These are phyloP conservation scores for Lasiosphaeriaceae sp. DNA, from an alignment of 495 filamentous ascomycete species.

Conservation along the genomic window DNA sequence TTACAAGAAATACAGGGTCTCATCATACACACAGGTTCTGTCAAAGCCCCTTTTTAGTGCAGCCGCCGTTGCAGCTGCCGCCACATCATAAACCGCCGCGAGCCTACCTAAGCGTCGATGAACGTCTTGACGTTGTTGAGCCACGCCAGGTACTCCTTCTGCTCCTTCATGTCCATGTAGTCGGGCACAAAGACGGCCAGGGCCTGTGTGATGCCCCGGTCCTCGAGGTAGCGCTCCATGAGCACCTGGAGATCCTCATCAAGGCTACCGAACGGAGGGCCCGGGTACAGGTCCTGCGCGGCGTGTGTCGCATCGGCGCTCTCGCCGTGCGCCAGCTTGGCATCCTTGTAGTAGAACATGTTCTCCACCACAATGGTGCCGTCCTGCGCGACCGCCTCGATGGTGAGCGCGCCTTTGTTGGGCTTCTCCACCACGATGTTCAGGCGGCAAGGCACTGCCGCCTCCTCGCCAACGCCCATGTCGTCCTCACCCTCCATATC, in stretches of 20 bases:
- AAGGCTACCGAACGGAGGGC: conserved; percentile 88
- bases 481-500: conserved; percentile 42
- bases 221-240: conserved; percentile 90
- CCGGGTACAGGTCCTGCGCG: conserved; percentile 75
- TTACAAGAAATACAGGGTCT: not conserved
- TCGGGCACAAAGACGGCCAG: conserved; percentile 90
- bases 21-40: not conserved
- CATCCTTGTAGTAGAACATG: conserved; percentile 77
- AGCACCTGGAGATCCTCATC: conserved; percentile 93
- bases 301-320: conserved; percentile 43
- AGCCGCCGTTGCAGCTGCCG: not conserved
- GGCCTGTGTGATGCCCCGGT: conserved; percentile 83
- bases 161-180: conserved; percentile 98
- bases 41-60: not conserved
- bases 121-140: conserved; percentile 79
- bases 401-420: conserved; percentile 69
- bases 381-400: conserved; percentile 85
- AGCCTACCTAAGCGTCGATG: conserved; percentile 62
- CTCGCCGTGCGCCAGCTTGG: conserved; percentile 59
- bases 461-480: conserved; percentile 50
- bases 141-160: conserved; percentile 94
- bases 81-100: not conserved
- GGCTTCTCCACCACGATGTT: conserved; percentile 86
- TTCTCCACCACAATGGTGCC: conserved; percentile 87
- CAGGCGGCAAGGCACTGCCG: conserved; percentile 74